Evolutionary conservation across 768 basidiomycete species (phyloP), one percentile per base, ranked within the genome.

Genomic region (Polyporus arcularius): DNA sequence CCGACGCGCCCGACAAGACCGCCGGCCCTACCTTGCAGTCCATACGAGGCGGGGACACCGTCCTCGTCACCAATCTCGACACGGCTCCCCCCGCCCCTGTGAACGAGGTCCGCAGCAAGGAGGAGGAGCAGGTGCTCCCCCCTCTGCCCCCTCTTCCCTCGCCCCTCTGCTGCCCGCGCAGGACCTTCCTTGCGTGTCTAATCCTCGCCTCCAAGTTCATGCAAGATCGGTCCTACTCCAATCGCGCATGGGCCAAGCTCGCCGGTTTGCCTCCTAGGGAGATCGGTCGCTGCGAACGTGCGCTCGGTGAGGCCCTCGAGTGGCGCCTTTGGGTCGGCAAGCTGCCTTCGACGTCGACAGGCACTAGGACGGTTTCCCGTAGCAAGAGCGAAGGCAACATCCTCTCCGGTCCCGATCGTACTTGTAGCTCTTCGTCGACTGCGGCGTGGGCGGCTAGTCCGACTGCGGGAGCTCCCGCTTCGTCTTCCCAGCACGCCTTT

Each of bases 251-350:
- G 96, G 90, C 92, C 1, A 94, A 95, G 69, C 82, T 98, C 6
- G 91, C 90, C n/a, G 94, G 94, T 16, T 81, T 98, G 2, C 85
- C 88, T 0, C 86, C 92, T 4, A 77, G 86, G 43, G 95, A 98
- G 78, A 90, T 98, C 53, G 87, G 92, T 41, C 84, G 86, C 16
- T 95, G 93, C 70, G 96, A 98, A 74, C 85, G 91, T 26, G 91
- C 90, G 0, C 84, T 98, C 43, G 91, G 94, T 26, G 86, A 87
- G 70, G 88, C 92, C 9, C 82, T 96, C 18, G 87, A 88, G 61
- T 96, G 92, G 92, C 84, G 91, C n/a, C 84, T 96, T 26, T 95
- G 93, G 92, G 92, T 96, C 42, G 92, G 92, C 57, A 93, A 93
- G 74, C 75, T 79, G 14, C 32, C 57, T n/a, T 21, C 62, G 53